These are phyloP conservation scores for Pyrenopolyporus hunteri DNA, from an alignment of 495 filamentous ascomycete species.

Conservation along the genomic window DNA sequence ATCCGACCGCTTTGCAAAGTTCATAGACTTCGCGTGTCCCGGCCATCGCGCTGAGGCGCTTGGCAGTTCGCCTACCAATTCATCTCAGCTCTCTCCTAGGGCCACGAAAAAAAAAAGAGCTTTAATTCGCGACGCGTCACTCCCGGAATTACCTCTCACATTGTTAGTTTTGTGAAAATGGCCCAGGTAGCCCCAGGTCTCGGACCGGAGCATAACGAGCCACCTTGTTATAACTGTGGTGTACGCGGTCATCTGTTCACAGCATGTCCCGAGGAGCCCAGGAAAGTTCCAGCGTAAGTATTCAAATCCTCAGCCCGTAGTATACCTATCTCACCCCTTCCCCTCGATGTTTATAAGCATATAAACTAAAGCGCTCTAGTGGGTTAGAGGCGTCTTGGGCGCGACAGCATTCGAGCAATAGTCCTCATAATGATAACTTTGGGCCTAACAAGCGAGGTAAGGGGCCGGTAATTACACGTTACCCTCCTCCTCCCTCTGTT, in stretches of 20 bases:
- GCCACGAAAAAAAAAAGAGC: not conserved
- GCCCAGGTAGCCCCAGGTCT: slow-evolving; percentile 45
- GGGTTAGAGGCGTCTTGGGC: slow-evolving; percentile 49
- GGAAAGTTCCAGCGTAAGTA: slow-evolving; percentile 66
- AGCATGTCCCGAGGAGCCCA: slow-evolving; percentile 56
- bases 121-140: not conserved
- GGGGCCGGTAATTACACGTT: slow-evolving; percentile 51
- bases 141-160: slow-evolving; percentile 13
- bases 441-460: slow-evolving; percentile 43
- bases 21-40: slow-evolving; percentile 1
- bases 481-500: slow-evolving; percentile 44
- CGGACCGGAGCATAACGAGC: slow-evolving; percentile 42
- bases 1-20: slow-evolving; percentile 5
- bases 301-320: not conserved
- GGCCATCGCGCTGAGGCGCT: slow-evolving; percentile 20
- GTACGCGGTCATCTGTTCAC: slow-evolving; percentile 53
- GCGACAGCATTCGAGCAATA: slow-evolving; percentile 46
- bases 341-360: not conserved
- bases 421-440: slow-evolving; percentile 41
- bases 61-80: not conserved
- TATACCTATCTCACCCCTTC: not conserved
- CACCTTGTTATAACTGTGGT: slow-evolving; percentile 60
- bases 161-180: slow-evolving; percentile 33
- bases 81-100: not conserved
- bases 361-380: slow-evolving; percentile 39